Base-by-base conservation (phyloP, 495 filamentous ascomycete genomes). In the Aspergillus kassunensis region DNA sequence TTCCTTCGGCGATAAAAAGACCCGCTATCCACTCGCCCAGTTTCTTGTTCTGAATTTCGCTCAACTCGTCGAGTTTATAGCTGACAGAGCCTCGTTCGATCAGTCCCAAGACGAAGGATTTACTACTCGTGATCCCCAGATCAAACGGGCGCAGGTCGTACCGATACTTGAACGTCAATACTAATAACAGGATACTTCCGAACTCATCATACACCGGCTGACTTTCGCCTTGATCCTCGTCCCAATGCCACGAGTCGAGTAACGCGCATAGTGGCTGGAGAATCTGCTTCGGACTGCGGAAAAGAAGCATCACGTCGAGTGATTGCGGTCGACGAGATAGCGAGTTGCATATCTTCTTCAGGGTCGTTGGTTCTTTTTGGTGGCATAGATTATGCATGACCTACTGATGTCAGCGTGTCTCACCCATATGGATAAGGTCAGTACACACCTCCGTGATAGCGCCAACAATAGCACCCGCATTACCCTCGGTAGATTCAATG, bases 171-270 rank as follows among this genome's bases (percentile, higher is more conserved):
- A 95, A 87, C 0, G 87, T 86, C 16, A 96, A 69, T 0, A 96
- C 78, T 1, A 98, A 73, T 3, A 97, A 78, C 6, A 97, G 72
- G 13, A 97, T 86, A 35, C 88, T 87, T 0, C 91, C 90, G 53
- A 97, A 98, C 54, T 98, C 95, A 56, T 97, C 92, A 60, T 97
- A 97, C 1, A 96, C 87, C 0, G 92, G 93, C 62, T 97, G 91
- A 58, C 93, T 93, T 63, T 98, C 93, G 30, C 85, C 76, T 63
- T 95, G 89, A 47, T 97, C 92, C 55, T 95, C 92, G 53, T 97
- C 92, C 68, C 92, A 95, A 15, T 80, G 78, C 93, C 92, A 98
- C 40, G 83, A 82, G 67, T 97, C 90, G 8, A 98, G 71, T 8
- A 97, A 69, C 25, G 85, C 77, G 60, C 91, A 97, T 11, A 98